A percentile compares a stretch with the other conserved stretches of the same genome.
These are phyloP conservation scores for Leccinum obscurum DNA, from an alignment of 768 basidiomycete genomes.

Conservation along the genomic window DNA sequence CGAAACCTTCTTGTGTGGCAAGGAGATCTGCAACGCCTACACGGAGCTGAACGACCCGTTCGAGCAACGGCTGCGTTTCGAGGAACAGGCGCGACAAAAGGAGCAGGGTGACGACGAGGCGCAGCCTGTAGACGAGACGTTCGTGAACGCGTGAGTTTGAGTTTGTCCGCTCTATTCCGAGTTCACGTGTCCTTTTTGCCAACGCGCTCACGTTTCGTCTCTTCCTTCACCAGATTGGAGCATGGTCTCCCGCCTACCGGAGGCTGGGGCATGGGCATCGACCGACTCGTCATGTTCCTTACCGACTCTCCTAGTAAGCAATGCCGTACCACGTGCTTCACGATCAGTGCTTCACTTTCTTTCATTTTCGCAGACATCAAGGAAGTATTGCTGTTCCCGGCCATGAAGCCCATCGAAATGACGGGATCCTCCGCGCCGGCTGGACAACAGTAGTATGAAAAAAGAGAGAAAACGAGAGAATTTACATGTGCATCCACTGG, in stretches of 20 bases:
- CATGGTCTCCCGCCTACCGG: constrained; percentile 97
- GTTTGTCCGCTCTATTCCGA: not conserved
- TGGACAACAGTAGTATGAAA: constrained; percentile 15
- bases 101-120: constrained; percentile 97
- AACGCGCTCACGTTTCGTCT: not conserved
- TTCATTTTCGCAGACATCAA: constrained; percentile 71
- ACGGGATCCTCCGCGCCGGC: constrained; percentile 36
- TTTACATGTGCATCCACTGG: not conserved
- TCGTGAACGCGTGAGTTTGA: constrained; percentile 77
- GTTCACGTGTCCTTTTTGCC: not conserved
- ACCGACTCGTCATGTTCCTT: constrained; percentile 97
- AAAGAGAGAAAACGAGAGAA: not conserved
- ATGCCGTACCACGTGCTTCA: not conserved
- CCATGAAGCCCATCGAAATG: constrained; percentile 85
- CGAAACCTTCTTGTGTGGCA: constrained; percentile 97
- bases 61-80: constrained; percentile 92
- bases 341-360: constrained; percentile 3
- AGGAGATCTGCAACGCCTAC: constrained; percentile 99
- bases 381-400: constrained; percentile 95
- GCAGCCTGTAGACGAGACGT: constrained; percentile 95
- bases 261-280: constrained; percentile 96
- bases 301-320: constrained; percentile 88
- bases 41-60: constrained; percentile 99
- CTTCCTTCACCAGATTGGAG: constrained; percentile 67
- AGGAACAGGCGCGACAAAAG: constrained; percentile 94